phyloP scores from a whole-genome alignment of 202 grass and related monocot genomes.

The Elaeis oleifera region DNA sequence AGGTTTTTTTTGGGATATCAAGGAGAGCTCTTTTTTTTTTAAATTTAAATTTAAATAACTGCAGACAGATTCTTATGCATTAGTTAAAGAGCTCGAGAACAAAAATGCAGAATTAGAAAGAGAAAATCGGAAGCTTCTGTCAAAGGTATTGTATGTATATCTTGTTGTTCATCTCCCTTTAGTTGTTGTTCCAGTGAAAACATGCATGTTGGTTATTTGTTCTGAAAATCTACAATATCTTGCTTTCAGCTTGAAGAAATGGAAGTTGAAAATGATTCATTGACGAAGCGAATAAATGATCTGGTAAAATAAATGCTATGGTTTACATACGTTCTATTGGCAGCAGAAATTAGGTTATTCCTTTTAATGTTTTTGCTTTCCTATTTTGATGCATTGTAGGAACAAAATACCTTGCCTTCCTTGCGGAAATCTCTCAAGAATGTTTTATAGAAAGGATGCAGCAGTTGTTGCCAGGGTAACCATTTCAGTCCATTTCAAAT shows the following conservation, averaged over 20 bases:
- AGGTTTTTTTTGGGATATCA: not conserved
- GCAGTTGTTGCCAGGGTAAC: slow-evolving; percentile 69
- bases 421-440: slow-evolving; percentile 59
- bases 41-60: not conserved
- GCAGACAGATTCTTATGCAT: slow-evolving; percentile 31
- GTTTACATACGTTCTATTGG: slow-evolving; percentile 1
- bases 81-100: slow-evolving; percentile 66
- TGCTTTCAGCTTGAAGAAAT: slow-evolving; percentile 55
- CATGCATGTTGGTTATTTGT: too few species aligned
- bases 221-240: not conserved
- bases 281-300: slow-evolving; percentile 57
- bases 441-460: slow-evolving; percentile 80
- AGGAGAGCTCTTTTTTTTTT: not conserved
- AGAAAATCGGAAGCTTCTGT: slow-evolving; percentile 59
- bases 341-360: not conserved
- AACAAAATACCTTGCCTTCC: slow-evolving; percentile 49
- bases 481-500: slow-evolving; percentile 5
- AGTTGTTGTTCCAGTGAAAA: too few species aligned
- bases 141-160: slow-evolving; percentile 36
- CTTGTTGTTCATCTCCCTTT: too few species aligned
- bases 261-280: slow-evolving; percentile 66
- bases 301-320: slow-evolving; percentile 31
- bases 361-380: slow-evolving; percentile 3
- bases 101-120: slow-evolving; percentile 45
- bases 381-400: slow-evolving; percentile 31